Base-by-base conservation (phyloP, 805 yeast genomes). In the Maudiozyma bulderi region DNA sequence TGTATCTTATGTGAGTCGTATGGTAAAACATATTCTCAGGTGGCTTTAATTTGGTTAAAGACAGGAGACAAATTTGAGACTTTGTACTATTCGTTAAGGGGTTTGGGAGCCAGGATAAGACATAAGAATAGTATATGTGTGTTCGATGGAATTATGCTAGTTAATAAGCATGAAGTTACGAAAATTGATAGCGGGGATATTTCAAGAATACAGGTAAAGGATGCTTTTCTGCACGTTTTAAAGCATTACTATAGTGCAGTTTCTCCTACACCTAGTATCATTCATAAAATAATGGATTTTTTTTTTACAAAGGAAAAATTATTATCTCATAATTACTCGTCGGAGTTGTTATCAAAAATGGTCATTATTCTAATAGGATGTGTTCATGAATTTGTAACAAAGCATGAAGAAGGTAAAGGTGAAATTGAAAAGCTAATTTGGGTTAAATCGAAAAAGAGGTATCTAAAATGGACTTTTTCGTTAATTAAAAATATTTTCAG, bases 361-460 rank as follows among this genome's bases (percentile, higher is more conserved):
- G 47, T 44, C 15, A 20, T 47, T 52, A 32, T 46, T 42, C 9
- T 49, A 47, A 49, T 50, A 54, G 45, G 52, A 46, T 10, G 49
- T 50, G 6, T 49, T 57, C 28, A 40, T 29, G 43, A 40, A n/a
- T 10, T 11, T 5, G 14, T 29, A 7, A n/a, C 15, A 9, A 40
- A 29, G 8, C 33, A 40, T 40, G 43, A 14, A n/a, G 9, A n/a
- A 3, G 40, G 11, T 33, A 29, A n/a, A 15, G 10, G 15, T 38
- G 33, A 40, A 40, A 40, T 39, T 6, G n/a, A 28, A 6, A 9
- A 9, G 8, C 6, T 6, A 6, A 28, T n/a, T 9, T 30, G 26
- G 32, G 29, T n/a, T 29, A 9, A 40, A n/a, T 9, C 11, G 3
- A 32, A 40, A 40, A 8, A 28, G 9, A 26, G 33, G 6, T 40